Base-by-base conservation (phyloP, 2,329 filamentous ascomycete genomes). In the Dothidotthia symphoricarpi region DNA sequence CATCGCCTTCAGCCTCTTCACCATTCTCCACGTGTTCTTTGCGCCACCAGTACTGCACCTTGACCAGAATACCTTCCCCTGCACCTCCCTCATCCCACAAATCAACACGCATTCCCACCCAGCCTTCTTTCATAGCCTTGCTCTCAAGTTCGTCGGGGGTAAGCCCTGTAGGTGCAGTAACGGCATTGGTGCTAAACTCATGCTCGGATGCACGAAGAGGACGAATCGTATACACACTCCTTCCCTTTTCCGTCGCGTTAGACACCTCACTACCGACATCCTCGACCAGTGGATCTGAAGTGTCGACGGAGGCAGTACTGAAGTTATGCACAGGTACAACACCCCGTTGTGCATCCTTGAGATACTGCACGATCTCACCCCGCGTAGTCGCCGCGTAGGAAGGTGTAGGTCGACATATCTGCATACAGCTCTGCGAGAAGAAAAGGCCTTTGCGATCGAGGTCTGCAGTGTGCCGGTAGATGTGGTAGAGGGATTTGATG, bases 1-100 rank as follows among this genome's bases (percentile, higher is more conserved):
- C 17, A 27, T 40, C 38, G 16, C 19, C 33, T 10, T 22, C 24
- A n/a, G 39, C 16, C 28, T 41, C 39, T 12, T 40, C 25, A 4
- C 37, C 27, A 11, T 31, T 4, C 14, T 25, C 16, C 12, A 42
- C 16, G 12, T 29, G 15, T 36, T 49, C 37, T 5, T 30, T 26
- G 24, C 45, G 45, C 45, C 45, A 51, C 41, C 42, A 48, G 28
- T 51, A 51, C 34, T 51, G 42, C 9, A 49, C 45, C 27, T 49
- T 46, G 7, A 44, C 37, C 8, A 45, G 33, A n/a, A 48, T n/a
- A 4, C 36, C 29, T 14, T 16, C 33, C n/a, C n/a, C n/a, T n/a
- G n/a, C n/a, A n/a, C n/a, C n/a, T 25, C 38, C 22, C 27, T 43
- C 34, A 13, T 36, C 30, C 42, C 45, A 51, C 24, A 48, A 33